Percentiles rank a stretch among this genome's conserved stretches.
phyloP scores from a whole-genome alignment of 257 asterid genomes.

The Solanum appendiculatum region DNA sequence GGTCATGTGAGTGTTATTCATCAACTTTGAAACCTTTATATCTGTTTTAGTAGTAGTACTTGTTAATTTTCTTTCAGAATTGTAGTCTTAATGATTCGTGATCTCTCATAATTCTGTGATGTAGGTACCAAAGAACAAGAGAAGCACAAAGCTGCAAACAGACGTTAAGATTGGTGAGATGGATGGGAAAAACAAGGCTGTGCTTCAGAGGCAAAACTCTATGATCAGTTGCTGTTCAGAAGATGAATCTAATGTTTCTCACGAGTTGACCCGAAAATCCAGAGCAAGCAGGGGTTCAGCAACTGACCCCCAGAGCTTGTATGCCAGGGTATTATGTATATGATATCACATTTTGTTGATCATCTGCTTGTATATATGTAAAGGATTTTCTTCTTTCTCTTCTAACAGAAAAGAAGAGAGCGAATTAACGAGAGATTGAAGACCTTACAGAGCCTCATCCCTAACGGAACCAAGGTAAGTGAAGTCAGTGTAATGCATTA shows the following conservation, averaged over 20 bases:
- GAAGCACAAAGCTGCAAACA: slow-evolving; percentile 11
- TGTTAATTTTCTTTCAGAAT: background rate
- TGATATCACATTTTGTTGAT: background rate
- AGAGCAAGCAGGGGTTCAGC: slow-evolving; percentile 62
- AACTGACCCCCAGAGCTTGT: slow-evolving; percentile 85
- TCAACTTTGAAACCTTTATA: background rate
- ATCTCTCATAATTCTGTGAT: background rate
- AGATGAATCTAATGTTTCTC: slow-evolving; percentile 37
- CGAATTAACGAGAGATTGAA: slow-evolving; percentile 75
- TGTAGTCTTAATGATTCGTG: background rate
- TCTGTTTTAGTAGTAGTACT: background rate
- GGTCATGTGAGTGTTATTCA: slow-evolving; percentile 2
- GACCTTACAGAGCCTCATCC: slow-evolving; percentile 75
- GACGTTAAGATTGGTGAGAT: slow-evolving; percentile 13
- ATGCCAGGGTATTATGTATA: slow-evolving; percentile 58
- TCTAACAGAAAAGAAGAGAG: slow-evolving; percentile 72
- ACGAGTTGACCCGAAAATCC: slow-evolving; percentile 24
- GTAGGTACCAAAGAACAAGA: slow-evolving; percentile 32
- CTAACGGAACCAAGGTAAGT: slow-evolving; percentile 79
- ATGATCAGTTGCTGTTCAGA: slow-evolving; percentile 34
- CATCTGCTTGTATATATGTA: background rate
- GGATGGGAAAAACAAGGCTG: background rate
- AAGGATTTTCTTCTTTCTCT: background rate
- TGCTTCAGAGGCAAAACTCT: slow-evolving; percentile 20
- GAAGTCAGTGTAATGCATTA: background rate